A percentile compares a stretch with the other conserved stretches of the same genome.
phyloP scores from a whole-genome alignment of 345 rosid species.

The Turnera subulata region DNA sequence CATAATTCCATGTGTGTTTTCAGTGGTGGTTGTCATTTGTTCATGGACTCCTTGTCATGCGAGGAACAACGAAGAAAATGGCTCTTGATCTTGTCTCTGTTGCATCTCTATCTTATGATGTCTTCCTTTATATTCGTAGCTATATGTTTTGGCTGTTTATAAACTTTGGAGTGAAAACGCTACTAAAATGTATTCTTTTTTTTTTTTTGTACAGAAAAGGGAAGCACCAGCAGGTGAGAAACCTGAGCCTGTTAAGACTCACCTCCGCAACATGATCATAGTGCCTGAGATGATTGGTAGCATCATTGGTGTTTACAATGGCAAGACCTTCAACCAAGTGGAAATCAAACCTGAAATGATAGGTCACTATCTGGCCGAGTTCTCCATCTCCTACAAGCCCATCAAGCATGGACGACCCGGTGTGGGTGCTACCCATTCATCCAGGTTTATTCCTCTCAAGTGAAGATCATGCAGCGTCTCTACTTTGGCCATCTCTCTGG shows the following conservation, averaged over 20 bases:
- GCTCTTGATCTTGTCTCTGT: no score
- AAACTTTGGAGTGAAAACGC: no score
- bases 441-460: conserved; percentile 96
- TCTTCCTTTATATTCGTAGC: no score
- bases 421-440: conserved; percentile 96
- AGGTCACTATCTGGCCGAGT: conserved; percentile 33
- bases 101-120: no score
- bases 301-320: conserved; percentile 89
- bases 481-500: no score
- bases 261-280: conserved; percentile 90
- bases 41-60: no score
- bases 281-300: conserved; percentile 99
- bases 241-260: conserved; percentile 94
- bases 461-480: conserved; percentile 22
- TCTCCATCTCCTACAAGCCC: conserved; percentile 47
- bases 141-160: no score
- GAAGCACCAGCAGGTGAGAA: conserved; percentile 98
- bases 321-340: conserved; percentile 92
- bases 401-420: conserved; percentile 99
- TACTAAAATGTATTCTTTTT: no score
- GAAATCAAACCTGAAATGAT: conserved; percentile 99
- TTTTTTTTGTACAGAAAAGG: conserved; percentile 66
- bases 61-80: no score
- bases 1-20: no score
- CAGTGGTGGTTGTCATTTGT: no score